Percentiles rank a stretch among this genome's conserved stretches.
Conservation (phyloP, 2,329 filamentous ascomycete species). For the Fusarium denticulatum region DNA sequence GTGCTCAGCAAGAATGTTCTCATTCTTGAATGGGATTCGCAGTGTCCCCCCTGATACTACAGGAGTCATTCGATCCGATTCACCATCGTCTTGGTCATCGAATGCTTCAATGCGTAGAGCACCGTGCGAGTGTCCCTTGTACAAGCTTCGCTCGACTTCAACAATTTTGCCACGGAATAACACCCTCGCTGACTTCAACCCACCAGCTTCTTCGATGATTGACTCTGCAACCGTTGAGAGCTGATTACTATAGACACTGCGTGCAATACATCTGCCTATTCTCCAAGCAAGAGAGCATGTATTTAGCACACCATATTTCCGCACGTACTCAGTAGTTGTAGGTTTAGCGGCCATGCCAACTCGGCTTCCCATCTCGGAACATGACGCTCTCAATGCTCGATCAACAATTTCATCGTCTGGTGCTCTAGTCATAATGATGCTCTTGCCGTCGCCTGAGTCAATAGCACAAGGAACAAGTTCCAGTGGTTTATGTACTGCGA, state of each 20-base stretch:
- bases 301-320: not conserved
- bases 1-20: not conserved
- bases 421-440: not conserved
- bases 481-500: not conserved
- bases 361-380: not conserved
- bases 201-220: not conserved
- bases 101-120: not conserved
- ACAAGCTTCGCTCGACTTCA: not conserved
- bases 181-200: not conserved
- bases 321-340: not conserved
- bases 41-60: not conserved
- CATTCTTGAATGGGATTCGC: not conserved
- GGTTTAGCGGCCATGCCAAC: not conserved
- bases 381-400: not conserved
- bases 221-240: not conserved
- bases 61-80: not conserved
- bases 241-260: not conserved
- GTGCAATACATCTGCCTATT: not conserved
- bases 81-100: not conserved
- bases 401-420: not conserved
- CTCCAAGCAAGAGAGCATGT: not conserved
- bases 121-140: not conserved
- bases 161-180: not conserved
- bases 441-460: conserved; percentile 3
- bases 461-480: not conserved